phyloP scores from a whole-genome alignment of 495 filamentous ascomycete species.

The Parathielavia appendiculata region DNA sequence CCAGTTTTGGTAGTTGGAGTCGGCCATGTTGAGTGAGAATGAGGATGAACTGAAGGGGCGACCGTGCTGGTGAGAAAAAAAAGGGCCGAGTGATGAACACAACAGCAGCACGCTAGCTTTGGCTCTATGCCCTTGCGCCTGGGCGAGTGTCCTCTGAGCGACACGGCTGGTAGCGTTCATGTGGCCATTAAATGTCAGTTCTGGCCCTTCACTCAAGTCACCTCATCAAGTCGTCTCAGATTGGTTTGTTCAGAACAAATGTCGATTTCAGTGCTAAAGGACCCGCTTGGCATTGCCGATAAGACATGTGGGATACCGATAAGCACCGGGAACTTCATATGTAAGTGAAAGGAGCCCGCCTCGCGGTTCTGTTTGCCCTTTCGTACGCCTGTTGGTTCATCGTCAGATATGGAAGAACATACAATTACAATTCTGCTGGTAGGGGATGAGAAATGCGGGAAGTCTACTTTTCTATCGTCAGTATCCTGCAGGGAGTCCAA shows the following conservation, averaged over 20 bases:
- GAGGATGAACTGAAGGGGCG: neutral
- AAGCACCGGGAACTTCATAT: neutral
- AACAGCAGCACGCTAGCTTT: neutral
- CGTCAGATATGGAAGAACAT: conserved; percentile 35
- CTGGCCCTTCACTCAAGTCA: neutral
- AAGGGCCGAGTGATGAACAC: neutral
- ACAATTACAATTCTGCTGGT: conserved; percentile 69
- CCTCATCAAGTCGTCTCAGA: conserved; percentile 3
- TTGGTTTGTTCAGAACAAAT: neutral
- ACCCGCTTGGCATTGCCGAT: conserved; percentile 9
- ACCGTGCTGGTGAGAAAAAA: neutral
- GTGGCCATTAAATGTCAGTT: neutral
- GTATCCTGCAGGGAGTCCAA: conserved; percentile 33
- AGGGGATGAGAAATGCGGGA: conserved; percentile 76
- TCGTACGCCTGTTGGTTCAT: neutral
- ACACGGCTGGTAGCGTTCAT: conserved; percentile 10
- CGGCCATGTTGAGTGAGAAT: conserved; percentile 22
- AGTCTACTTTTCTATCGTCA: conserved; percentile 85
- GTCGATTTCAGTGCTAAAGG: neutral
- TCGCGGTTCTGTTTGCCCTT: neutral
- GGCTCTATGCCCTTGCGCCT: conserved; percentile 5
- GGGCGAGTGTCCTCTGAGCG: conserved; percentile 2
- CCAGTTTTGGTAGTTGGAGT: conserved; percentile 48
- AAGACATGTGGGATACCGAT: conserved; percentile 9
- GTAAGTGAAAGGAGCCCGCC: neutral